phyloP scores from a whole-genome alignment of 192 early-diverging fungal species.

The Anaeromyces robustus region DNA sequence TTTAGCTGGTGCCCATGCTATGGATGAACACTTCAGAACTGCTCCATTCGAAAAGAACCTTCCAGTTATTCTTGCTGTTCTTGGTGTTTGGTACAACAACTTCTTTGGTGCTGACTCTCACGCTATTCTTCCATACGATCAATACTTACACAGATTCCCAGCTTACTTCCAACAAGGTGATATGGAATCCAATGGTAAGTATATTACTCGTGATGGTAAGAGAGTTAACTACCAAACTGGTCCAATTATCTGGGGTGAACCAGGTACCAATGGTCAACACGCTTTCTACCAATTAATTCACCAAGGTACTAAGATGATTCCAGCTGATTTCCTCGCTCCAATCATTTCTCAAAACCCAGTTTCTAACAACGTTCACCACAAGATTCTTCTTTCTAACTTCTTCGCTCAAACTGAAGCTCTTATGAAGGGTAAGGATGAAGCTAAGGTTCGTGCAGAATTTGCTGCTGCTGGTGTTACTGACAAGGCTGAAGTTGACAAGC shows the following conservation, averaged over 20 bases:
- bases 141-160: constrained; percentile 94
- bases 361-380: constrained; percentile 66
- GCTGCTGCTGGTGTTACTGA: constrained; percentile 31
- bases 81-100: constrained; percentile 99
- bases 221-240: constrained; percentile 73
- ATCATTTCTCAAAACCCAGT: constrained; percentile 89
- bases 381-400: constrained; percentile 96
- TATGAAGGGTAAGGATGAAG: constrained; percentile 78
- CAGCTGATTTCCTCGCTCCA: constrained; percentile 91
- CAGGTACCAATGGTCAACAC: constrained; percentile 98
- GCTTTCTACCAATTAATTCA: constrained; percentile 99
- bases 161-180: constrained; percentile 98
- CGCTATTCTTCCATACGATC: constrained; percentile 95
- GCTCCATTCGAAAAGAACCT: constrained; percentile 86
- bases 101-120: constrained; percentile 88
- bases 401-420: constrained; percentile 98
- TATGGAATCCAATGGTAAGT: constrained; percentile 99
- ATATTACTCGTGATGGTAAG: constrained; percentile 64
- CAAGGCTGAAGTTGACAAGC: constrained; percentile 18
- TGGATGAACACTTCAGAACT: constrained; percentile 90
- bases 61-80: constrained; percentile 70
- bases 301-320: constrained; percentile 89
- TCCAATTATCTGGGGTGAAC: constrained; percentile 98
- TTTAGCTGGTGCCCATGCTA: constrained; percentile 79
- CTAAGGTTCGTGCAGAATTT: constrained; percentile 67